Evolutionary conservation across 495 filamentous ascomycete species (phyloP), one percentile per base, ranked within the genome.

Genomic region (Apodospora peruviana): DNA sequence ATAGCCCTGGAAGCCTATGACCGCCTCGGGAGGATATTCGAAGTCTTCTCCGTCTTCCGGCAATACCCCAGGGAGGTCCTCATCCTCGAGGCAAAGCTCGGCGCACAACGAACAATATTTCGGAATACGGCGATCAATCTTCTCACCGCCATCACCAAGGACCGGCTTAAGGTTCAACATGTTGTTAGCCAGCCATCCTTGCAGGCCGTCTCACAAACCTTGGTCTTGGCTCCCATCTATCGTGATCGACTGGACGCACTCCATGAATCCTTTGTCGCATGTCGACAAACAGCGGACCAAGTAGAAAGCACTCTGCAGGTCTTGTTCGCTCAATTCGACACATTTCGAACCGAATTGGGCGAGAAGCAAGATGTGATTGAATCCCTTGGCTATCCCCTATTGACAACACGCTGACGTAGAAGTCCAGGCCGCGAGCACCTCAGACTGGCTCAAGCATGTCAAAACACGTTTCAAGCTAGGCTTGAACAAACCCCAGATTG

Each of bases 81-180:
- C 17, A 48, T 21, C 8, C 18, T 47, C 12, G 11, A 48, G 34
- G 12, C 45, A 36, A 48, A 40, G 21, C 16, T 48, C 7, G 20
- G 14, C 11, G 17, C 20, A 9, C 45, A 48, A 35, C 14, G 21
- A 22, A 25, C 45, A 14, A 48, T 48, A 14, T 48, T 48, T 21
- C 20, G 45, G 1, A 39, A 48, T 21, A 48, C 22, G 8, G 34
- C 45, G 10, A 40, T 39, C 45, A 39, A 48, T 35, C 23, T 48
- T 3, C 35, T 48, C 9, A 19, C 35, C 1, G 36, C 22, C n/a
- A 48, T 48, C 3, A 48, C 45, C 3, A 29, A 40, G 9, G 36
- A 48, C 35, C 34, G 45, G 21, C 11, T 5, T 3, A 20, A 12
- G n/a, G 35, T 48, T 8, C 19, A 27, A 16, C 21, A 45, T 9